Base-by-base conservation (phyloP, 495 filamentous ascomycete species). In the Podospora anserina region DNA sequence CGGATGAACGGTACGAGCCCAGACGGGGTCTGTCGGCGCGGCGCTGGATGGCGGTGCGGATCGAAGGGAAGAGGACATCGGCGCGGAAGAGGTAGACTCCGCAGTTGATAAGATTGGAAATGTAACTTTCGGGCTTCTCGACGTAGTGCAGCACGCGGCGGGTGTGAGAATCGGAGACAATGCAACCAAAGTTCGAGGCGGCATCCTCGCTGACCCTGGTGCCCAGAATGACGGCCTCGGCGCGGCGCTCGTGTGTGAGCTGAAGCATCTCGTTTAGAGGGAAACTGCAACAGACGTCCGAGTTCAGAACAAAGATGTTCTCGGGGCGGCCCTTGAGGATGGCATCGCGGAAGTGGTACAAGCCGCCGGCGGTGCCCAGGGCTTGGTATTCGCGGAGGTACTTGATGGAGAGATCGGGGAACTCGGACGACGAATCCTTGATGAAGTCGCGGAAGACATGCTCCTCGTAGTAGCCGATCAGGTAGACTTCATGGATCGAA, bases 401-500 rank as follows among this genome's bases (percentile, higher is more conserved):
- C 77, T 91, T 90, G 80, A 98, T 92, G 72, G 90, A 88, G 73
- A 99, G 88, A 73, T 94, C 87, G 62, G 95, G 93, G 79, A 94
- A 96, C 73, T 93, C 90, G 74, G 86, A 87, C 61, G 88, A 82
- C 68, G 92, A 84, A 74, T 96, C 91, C 80, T 97, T 96, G 80
- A 98, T 97, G 84, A 97, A 98, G 76, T 97, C 93, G 68, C 93
- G 92, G 85, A 98, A 97, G 69, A 98, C 91, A 65, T 87, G 84
- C 81, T 99, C 95, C 71, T 99, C 95, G 80, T 98, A 99, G 86
- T 99, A 99, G 75, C 95, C 95, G 75, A 99, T 94, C 74, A 99
- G 86, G 82, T 94, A 91, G 68, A 99, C 96, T 79, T 99, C 95
- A 71, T 92, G 91, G 77, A 99, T 96, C 70, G 89, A 89, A 73